These are phyloP conservation scores for Xylaria sp. DNA, from an alignment of 2,329 filamentous ascomycete genomes.

Conservation along the genomic window DNA sequence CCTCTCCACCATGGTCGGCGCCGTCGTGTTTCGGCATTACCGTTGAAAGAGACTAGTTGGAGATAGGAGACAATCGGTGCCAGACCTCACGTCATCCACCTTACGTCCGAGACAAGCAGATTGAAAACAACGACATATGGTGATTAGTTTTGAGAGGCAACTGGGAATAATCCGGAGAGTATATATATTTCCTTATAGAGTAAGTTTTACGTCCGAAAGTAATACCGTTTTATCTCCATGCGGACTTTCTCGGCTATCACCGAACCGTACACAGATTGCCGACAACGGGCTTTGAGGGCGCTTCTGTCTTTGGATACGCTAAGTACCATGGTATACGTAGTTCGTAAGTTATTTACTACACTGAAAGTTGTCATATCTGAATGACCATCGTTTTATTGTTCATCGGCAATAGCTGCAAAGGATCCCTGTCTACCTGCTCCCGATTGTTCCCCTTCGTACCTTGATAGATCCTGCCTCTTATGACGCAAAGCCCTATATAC, in stretches of 20 bases:
- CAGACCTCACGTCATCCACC: background rate
- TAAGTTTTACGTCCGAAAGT: slow-evolving; percentile 1
- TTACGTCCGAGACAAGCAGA: background rate
- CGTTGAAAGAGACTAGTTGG: background rate
- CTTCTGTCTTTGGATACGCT: no score
- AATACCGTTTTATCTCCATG: background rate
- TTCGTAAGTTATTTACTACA: background rate
- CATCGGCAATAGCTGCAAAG: background rate
- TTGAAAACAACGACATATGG: background rate
- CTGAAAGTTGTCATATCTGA: background rate
- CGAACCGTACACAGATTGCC: background rate
- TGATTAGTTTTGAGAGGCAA: background rate
- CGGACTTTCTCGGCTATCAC: slow-evolving; percentile 9
- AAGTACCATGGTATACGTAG: background rate
- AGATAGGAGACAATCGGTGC: slow-evolving; percentile 1
- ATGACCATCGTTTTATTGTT: background rate
- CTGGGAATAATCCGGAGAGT: slow-evolving; percentile 1
- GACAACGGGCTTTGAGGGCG: background rate
- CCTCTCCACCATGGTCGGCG: no score
- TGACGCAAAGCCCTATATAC: no score
- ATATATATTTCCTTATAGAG: background rate
- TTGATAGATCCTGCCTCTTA: background rate
- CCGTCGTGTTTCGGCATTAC: background rate
- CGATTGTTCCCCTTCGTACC: background rate
- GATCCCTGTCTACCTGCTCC: background rate